These are phyloP conservation scores for Pinus tabuliformis DNA, from an alignment of 75 land plant genomes.

Conservation along the genomic window DNA sequence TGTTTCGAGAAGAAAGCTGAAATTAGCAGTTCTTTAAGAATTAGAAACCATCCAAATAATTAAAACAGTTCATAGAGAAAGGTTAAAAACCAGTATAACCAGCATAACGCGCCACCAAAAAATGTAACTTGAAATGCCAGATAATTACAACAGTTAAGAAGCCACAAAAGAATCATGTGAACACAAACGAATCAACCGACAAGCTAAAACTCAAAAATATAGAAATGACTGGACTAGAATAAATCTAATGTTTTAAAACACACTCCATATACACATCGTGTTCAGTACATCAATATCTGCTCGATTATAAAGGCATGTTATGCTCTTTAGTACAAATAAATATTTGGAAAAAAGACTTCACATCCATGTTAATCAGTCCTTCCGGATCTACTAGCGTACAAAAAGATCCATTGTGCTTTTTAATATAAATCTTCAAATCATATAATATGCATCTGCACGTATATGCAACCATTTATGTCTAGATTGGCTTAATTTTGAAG, in stretches of 20 bases:
- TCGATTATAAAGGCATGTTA: no score
- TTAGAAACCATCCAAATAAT: not conserved
- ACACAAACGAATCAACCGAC: not conserved
- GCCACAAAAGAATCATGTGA: not conserved
- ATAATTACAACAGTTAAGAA: not conserved
- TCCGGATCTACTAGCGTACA: no score
- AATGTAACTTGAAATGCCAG: not conserved
- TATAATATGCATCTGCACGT: no score
- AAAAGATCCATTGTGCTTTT: no score
- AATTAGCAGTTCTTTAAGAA: not conserved
- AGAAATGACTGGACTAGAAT: not conserved
- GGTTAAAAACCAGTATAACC: not conserved
- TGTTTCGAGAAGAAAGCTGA: not conserved
- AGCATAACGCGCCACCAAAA: not conserved
- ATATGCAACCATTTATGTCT: slow-evolving; percentile 8
- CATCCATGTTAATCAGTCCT: no score
- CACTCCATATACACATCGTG: not conserved
- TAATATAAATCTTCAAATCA: not conserved
- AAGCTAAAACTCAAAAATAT: not conserved
- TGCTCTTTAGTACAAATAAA: no score
- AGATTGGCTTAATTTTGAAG: slow-evolving; percentile 98
- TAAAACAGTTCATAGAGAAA: not conserved
- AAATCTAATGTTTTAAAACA: not conserved
- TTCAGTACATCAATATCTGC: no score
- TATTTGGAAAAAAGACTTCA: no score